A percentile compares a stretch with the other conserved stretches of the same genome.
Conservation (phyloP, 495 filamentous ascomycete genomes). For the Tuber brumale region DNA sequence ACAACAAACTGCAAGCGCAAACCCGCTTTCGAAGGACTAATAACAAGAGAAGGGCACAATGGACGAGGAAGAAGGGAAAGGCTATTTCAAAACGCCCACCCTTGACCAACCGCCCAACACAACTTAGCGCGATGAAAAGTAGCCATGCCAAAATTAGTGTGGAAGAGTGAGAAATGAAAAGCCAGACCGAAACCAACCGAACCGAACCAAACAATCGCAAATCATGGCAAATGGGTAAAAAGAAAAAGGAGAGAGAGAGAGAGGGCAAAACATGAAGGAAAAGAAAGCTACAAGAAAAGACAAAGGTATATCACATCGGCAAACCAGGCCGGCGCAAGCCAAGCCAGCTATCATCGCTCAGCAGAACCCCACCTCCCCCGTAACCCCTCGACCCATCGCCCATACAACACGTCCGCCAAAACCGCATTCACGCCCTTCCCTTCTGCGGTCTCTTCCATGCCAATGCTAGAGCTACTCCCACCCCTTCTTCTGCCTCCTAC, state of each 20-base stretch:
- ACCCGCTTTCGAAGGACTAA: not conserved
- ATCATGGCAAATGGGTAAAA: constrained; percentile 4
- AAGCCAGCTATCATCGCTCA: constrained; percentile 19
- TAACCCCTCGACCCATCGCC: constrained; percentile 80
- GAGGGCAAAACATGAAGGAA: constrained; percentile 6
- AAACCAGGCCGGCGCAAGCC: constrained; percentile 6
- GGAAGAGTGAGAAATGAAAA: constrained; percentile 11
- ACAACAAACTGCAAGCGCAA: not conserved
- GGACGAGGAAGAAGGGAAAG: not conserved
- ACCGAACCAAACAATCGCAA: constrained; percentile 8
- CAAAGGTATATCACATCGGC: constrained; percentile 10
- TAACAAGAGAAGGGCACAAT: not conserved
- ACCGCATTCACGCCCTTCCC: not conserved
- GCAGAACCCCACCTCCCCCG: constrained; percentile 60
- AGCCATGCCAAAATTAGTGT: constrained; percentile 13
- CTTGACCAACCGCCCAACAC: not conserved
- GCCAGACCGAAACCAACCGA: not conserved
- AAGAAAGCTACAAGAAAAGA: constrained; percentile 10
- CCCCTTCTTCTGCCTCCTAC: constrained; percentile 48
- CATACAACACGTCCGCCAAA: constrained; percentile 81
- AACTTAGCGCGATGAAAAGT: constrained; percentile 3
- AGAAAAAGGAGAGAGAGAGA: not conserved
- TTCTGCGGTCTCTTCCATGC: constrained; percentile 75
- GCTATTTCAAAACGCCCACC: no score
- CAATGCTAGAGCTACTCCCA: constrained; percentile 50